Evolutionary conservation across 2,329 filamentous ascomycete species (phyloP), one percentile per base, ranked within the genome.

Genomic region (Zarea fungicola): DNA sequence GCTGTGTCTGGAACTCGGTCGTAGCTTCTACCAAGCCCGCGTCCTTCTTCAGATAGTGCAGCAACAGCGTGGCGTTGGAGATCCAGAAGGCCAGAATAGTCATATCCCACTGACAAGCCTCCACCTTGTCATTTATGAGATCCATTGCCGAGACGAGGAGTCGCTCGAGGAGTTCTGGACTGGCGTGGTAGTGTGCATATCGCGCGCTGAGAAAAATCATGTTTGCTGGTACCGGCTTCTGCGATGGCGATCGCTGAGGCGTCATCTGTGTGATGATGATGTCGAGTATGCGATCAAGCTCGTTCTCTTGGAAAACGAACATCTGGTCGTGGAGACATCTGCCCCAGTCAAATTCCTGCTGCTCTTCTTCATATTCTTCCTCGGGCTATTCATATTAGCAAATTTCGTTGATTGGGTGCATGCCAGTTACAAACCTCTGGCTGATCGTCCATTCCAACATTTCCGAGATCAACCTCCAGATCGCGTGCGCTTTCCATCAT

Each of bases 401-500:
- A 53, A 28, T 56, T 28, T 56, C 8, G 19, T 9, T 9, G 22
- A n/a, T n/a, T 9, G 11, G 21, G 28, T 18, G 5, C 18, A 16
- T 4, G 18, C 13, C 22, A 21, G 21, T 22, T 14, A 56, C 78
- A 59, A 70, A 90, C 89, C 75, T 97, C 93, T 45, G 91, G 89
- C 61, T 95, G 87, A 65, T 99, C 93, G 62, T 99, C 93, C 60
- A 99, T 84, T 25, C 93, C 93, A 49, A 99, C 81, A 59, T 96
- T 99, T 11, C 92, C 93, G 48, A 99, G 69, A 61, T 99, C 93
- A 35, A 99, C 93, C 66, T 99, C 93, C 29, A 99, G 75, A 65
- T 99, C 96, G 56, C 95, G 85, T 6, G 93, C 92, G 62, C 93
- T 99, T 65, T 99, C 93, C 92, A 97, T 96, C 90, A 99, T 96